A percentile compares a stretch with the other conserved stretches of the same genome.
phyloP scores from a whole-genome alignment of 495 filamentous ascomycete species.

The Neurospora sp. region DNA sequence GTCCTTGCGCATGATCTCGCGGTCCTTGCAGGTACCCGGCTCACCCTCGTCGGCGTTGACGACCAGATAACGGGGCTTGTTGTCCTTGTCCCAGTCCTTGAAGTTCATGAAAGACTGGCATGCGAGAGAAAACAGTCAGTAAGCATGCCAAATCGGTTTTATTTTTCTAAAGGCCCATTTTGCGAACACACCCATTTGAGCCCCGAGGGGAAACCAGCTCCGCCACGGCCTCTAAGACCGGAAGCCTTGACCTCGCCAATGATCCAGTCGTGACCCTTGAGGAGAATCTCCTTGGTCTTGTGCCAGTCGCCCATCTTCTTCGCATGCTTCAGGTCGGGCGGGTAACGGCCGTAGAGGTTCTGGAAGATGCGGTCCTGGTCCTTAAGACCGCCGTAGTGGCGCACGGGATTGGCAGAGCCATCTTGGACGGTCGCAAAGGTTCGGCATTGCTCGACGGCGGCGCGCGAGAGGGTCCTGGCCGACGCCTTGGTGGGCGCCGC shows the following conservation, averaged over 20 bases:
- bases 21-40: constrained; percentile 97
- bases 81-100: constrained; percentile 99
- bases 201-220: constrained; percentile 94
- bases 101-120: constrained; percentile 96
- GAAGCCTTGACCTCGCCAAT: constrained; percentile 95
- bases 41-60: constrained; percentile 99
- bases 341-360: constrained; percentile 91
- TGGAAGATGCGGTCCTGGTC: constrained; percentile 99
- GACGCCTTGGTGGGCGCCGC: constrained; percentile 35
- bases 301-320: constrained; percentile 99
- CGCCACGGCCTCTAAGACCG: constrained; percentile 88
- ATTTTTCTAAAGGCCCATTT: neutral
- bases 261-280: constrained; percentile 98
- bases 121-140: constrained; percentile 16
- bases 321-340: constrained; percentile 81
- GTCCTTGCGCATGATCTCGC: constrained; percentile 99
- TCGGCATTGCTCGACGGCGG: constrained; percentile 19
- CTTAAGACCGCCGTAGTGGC: constrained; percentile 72
- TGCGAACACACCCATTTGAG: constrained; percentile 81
- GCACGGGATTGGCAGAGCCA: constrained; percentile 51
- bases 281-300: constrained; percentile 95
- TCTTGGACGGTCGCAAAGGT: constrained; percentile 85
- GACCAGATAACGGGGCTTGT: constrained; percentile 87
- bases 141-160: constrained; percentile 5
- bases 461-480: constrained; percentile 29